Evolutionary conservation across 192 early-diverging fungal genomes (phyloP).

Genomic region (Chytriomyces sp.): DNA sequence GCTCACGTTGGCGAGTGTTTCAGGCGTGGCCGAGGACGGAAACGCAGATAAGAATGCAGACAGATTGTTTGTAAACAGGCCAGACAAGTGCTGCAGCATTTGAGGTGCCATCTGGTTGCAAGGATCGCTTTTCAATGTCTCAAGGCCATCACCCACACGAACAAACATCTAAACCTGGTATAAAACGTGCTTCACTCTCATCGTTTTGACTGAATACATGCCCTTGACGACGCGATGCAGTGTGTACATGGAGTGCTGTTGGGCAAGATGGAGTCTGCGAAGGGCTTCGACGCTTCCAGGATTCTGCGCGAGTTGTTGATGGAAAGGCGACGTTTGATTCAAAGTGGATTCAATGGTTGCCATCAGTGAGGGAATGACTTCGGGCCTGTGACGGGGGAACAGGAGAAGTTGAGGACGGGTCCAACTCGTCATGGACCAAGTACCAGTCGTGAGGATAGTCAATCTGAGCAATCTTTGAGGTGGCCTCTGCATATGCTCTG

Average conservation of each 20-base stretch:
- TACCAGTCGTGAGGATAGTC: conserved; percentile 90
- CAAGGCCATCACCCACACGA: conserved; percentile 1
- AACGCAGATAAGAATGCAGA: conserved; percentile 54
- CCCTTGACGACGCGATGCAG: conserved; percentile 76
- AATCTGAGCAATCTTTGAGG: conserved; percentile 79
- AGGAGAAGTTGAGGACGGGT: background rate
- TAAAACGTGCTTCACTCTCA: conserved; percentile 63
- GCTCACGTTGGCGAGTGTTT: background rate
- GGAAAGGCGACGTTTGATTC: conserved; percentile 19
- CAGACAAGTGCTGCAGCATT: conserved; percentile 66
- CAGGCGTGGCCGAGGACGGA: conserved; percentile 2
- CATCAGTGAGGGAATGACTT: conserved; percentile 58
- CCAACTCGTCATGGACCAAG: conserved; percentile 18
- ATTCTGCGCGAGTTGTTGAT: background rate
- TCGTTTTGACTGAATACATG: conserved; percentile 65
- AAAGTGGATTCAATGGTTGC: conserved; percentile 58
- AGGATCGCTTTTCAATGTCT: conserved; percentile 19
- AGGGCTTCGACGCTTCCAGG: background rate
- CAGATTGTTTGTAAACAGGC: conserved; percentile 66
- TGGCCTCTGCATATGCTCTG: conserved; percentile 63
- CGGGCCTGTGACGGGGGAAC: conserved; percentile 51
- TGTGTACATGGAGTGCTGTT: conserved; percentile 73
- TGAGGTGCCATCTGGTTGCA: conserved; percentile 67
- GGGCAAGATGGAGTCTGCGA: conserved; percentile 47
- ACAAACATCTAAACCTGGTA: conserved; percentile 43